These are phyloP conservation scores for Agaricus blazei DNA, from an alignment of 768 basidiomycete species.

Conservation along the genomic window DNA sequence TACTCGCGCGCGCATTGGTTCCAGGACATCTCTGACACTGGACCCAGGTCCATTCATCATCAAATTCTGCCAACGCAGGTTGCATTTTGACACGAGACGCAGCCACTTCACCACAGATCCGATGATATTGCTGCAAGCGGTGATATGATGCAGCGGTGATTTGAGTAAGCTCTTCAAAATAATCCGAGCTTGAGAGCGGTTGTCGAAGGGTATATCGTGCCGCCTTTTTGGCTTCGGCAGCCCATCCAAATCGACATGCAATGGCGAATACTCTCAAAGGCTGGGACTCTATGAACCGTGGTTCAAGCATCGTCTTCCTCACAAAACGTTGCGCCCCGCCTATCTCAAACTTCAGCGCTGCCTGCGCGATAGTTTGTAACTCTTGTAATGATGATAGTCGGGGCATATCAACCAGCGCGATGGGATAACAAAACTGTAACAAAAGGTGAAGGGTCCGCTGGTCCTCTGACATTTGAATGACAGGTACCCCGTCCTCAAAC, in stretches of 20 bases:
- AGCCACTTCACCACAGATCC: constrained; percentile 31
- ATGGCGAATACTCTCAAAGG: constrained; percentile 39
- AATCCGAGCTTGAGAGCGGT: constrained; percentile 21
- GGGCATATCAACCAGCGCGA: constrained; percentile 28
- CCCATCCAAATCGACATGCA: constrained; percentile 34
- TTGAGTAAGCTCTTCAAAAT: constrained; percentile 29
- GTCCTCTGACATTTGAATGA: constrained; percentile 46
- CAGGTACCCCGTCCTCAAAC: constrained; percentile 27
- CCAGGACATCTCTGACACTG: constrained; percentile 22
- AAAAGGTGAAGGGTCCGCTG: constrained; percentile 33
- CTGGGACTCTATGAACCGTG: constrained; percentile 30
- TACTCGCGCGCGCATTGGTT: constrained; percentile 9
- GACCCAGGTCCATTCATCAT: constrained; percentile 29
- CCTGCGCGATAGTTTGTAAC: constrained; percentile 36
- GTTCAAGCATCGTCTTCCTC: constrained; percentile 22
- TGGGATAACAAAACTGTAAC: constrained; percentile 44
- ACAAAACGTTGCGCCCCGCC: constrained; percentile 32
- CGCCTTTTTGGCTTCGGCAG: constrained; percentile 25
- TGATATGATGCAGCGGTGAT: constrained; percentile 36
- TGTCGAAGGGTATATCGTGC: constrained; percentile 29
- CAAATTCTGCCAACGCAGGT: constrained; percentile 20
- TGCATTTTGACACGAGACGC: constrained; percentile 21
- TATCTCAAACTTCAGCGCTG: constrained; percentile 50
- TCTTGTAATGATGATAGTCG: constrained; percentile 32
- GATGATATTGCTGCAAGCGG: constrained; percentile 37